These are phyloP conservation scores for Gorgonomyces haynaldii DNA, from an alignment of 192 early-diverging fungal species.

Conservation along the genomic window DNA sequence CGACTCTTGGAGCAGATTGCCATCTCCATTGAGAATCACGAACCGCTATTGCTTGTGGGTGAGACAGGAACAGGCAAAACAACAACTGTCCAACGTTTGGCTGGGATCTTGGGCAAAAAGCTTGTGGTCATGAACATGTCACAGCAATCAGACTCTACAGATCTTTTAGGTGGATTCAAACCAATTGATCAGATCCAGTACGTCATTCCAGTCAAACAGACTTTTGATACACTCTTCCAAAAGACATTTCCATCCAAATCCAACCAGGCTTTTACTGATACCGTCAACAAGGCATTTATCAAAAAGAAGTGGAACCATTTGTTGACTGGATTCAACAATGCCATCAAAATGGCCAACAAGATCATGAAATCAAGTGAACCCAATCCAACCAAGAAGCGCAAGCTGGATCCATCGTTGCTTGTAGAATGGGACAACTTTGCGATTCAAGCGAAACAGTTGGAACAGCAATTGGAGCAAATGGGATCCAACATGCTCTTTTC, in stretches of 20 bases:
- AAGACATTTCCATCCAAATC: conserved; percentile 77
- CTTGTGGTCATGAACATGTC: conserved; percentile 91
- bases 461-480: conserved; percentile 60
- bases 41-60: conserved; percentile 84
- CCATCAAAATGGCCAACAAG: conserved; percentile 67
- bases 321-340: conserved; percentile 58
- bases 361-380: conserved; percentile 14
- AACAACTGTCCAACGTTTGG: conserved; percentile 85
- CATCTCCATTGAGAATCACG: conserved; percentile 61
- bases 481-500: conserved; percentile 71
- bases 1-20: conserved; percentile 79
- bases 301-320: conserved; percentile 76
- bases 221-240: conserved; percentile 77
- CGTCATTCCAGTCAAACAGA: conserved; percentile 66
- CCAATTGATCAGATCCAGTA: conserved; percentile 77
- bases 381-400: conserved; percentile 2
- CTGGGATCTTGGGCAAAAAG: conserved; percentile 55
- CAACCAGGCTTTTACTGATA: conserved; percentile 78
- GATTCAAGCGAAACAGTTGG: conserved; percentile 51
- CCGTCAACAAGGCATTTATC: conserved; percentile 57
- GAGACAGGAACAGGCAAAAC: conserved; percentile 99
- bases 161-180: conserved; percentile 94
- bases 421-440: conserved; percentile 68
- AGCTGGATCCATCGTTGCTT: conserved; percentile 33
- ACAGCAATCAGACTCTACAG: conserved; percentile 89